A percentile compares a stretch with the other conserved stretches of the same genome.
Conservation (phyloP, 2,329 filamentous ascomycete species). For the Nigrograna mackinnonii region DNA sequence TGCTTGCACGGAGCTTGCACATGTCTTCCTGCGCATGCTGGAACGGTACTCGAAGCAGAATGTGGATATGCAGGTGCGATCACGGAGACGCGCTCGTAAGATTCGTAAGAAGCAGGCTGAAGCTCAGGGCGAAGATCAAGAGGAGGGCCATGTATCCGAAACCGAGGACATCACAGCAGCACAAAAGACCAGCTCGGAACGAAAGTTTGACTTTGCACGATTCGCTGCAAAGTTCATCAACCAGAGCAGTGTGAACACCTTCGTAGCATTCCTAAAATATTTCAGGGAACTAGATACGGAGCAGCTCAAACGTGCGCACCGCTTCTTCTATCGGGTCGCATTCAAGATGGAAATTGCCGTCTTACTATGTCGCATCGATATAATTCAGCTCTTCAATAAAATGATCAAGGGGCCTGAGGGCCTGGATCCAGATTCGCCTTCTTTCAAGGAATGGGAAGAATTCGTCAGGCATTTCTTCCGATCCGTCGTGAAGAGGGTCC, state of each 20-base stretch:
- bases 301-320: constrained; percentile 88
- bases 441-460: constrained; percentile 89
- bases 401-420: constrained; percentile 89
- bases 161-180: constrained; percentile 73
- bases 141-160: constrained; percentile 59
- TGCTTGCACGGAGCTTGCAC: constrained; percentile 84
- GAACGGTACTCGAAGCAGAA: constrained; percentile 96
- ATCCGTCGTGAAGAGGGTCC: constrained; percentile 80
- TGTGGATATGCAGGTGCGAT: constrained; percentile 88
- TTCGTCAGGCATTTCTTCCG: constrained; percentile 82
- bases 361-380: constrained; percentile 87
- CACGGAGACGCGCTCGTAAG: constrained; percentile 70
- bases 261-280: constrained; percentile 76
- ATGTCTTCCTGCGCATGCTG: constrained; percentile 89
- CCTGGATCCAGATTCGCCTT: constrained; percentile 66
- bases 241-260: constrained; percentile 87
- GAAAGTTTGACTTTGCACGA: constrained; percentile 90
- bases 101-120: constrained; percentile 67
- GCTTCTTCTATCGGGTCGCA: constrained; percentile 90
- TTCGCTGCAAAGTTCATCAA: constrained; percentile 81
- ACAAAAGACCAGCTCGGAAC: constrained; percentile 73
- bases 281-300: constrained; percentile 78
- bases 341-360: constrained; percentile 94
- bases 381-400: constrained; percentile 82
- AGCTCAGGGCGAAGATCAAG: constrained; percentile 54